Conservation (phyloP, 768 basidiomycete genomes). For the Chalciporus chontae region DNA sequence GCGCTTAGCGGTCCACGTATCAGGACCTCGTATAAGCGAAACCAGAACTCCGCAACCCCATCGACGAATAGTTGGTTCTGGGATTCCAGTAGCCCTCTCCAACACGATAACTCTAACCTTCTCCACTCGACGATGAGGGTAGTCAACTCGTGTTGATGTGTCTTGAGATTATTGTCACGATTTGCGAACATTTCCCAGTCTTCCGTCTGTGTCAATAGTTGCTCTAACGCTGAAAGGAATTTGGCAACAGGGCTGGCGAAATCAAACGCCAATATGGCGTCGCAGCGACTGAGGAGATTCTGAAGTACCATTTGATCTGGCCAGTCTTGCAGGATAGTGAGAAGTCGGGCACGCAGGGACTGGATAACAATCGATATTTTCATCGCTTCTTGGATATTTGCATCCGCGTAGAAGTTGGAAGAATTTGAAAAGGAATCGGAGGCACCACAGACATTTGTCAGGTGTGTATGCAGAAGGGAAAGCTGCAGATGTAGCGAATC, state of each 20-base stretch:
- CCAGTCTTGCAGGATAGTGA: constrained; percentile 70
- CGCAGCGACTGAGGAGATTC: constrained; percentile 71
- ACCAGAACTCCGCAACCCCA: constrained; percentile 76
- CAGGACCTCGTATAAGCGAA: constrained; percentile 78
- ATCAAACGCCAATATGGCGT: constrained; percentile 56
- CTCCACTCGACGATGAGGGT: constrained; percentile 86
- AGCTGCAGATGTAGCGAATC: constrained; percentile 52
- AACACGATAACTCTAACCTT: constrained; percentile 82
- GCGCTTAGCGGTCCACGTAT: constrained; percentile 60
- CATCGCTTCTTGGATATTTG: constrained; percentile 68
- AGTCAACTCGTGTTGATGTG: constrained; percentile 62
- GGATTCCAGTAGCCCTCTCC: constrained; percentile 75
- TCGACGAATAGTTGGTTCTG: constrained; percentile 50
- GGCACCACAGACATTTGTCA: constrained; percentile 30
- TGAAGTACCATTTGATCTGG: constrained; percentile 98
- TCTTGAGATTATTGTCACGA: constrained; percentile 75
- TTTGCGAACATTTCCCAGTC: constrained; percentile 99
- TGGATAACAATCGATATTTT: constrained; percentile 54
- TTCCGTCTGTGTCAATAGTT: constrained; percentile 78
- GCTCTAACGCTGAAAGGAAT: constrained; percentile 78
- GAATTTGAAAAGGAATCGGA: constrained; percentile 18
- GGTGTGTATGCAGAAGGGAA: constrained; percentile 41
- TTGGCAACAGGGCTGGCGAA: constrained; percentile 76
- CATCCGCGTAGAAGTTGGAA: constrained; percentile 78
- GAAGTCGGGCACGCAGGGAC: constrained; percentile 51